These are phyloP conservation scores for Penicillium sp. DNA, from an alignment of 2,329 filamentous ascomycete species.

Conservation along the genomic window DNA sequence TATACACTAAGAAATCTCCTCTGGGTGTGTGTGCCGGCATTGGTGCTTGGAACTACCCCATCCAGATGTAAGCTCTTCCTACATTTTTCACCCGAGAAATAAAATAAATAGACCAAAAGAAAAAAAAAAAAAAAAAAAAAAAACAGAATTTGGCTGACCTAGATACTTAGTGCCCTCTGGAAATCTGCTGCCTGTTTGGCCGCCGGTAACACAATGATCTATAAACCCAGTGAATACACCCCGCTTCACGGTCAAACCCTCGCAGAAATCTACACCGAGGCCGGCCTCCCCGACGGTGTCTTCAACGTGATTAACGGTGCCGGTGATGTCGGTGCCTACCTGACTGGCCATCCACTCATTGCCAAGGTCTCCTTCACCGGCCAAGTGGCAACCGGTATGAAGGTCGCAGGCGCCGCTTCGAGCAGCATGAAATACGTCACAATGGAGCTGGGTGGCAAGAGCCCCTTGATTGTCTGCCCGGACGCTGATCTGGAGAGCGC, in stretches of 20 bases:
- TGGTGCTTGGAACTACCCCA: conserved; percentile 89
- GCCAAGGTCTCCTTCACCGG: conserved; percentile 89
- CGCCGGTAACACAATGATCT: conserved; percentile 85
- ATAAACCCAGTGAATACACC: conserved; percentile 86
- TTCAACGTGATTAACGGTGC: conserved; percentile 85
- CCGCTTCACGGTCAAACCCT: conserved; percentile 76
- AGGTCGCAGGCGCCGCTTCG: conserved; percentile 73
- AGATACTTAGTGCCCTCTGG: conserved; percentile 63
- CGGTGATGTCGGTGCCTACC: conserved; percentile 71
- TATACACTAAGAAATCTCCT: conserved; percentile 78
- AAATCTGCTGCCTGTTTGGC: conserved; percentile 83
- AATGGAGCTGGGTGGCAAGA: conserved; percentile 89
- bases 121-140: background rate
- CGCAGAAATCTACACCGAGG: conserved; percentile 73
- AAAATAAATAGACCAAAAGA: no score
- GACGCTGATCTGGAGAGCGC: conserved; percentile 76
- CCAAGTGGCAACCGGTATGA: conserved; percentile 77
- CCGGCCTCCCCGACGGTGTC: conserved; percentile 75
- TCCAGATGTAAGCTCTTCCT: conserved; percentile 62
- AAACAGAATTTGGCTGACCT: conserved; percentile 2
- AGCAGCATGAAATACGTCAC: conserved; percentile 85
- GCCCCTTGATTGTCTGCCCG: conserved; percentile 73
- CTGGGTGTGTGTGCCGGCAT: conserved; percentile 83
- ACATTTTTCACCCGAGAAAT: background rate
- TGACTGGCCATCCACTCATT: conserved; percentile 69